Base-by-base conservation (phyloP, 768 basidiomycete species). In the Termitomyces sp. region DNA sequence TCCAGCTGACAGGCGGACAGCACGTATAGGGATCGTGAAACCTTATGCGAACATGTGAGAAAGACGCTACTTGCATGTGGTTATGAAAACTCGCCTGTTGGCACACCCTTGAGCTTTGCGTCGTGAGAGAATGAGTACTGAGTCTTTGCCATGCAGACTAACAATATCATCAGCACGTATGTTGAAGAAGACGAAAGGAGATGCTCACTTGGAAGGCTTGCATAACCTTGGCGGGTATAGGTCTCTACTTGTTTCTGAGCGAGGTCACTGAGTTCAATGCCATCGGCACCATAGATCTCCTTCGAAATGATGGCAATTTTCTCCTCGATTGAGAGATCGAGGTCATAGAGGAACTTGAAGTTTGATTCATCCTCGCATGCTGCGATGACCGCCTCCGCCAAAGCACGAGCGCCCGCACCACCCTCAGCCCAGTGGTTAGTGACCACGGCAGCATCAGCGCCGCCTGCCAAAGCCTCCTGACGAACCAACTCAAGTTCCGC, bases 361-460 rank as follows among this genome's bases (percentile, higher is more conserved):
- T 79, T 68, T 0, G 92, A 91, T 54, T 83, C 76, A 56, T 82
- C 84, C 66, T 94, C 87, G 72, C 95, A 98, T 25, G 88, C 85
- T 16, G 80, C 75, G 63, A 99, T 79, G 61, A 98, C 86, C n/a
- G 95, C 92, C 65, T 98, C 86, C 15, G 96, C 96, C 57, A 99
- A 84, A 27, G 84, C 85, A 54, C 85, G 80, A 43, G 96, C 96
- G 51, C 97, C 96, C 38, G 83, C 83, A 43, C 96, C 96, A 63
- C 96, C 97, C 63, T 93, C 79, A 18, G 95, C 96, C 96, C 97
- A 99, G 76, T 98, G 97, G 75, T 89, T 96, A 72, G 90, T 93
- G 58, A 97, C 87, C 3, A 98, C 86, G 33, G 96, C 96, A 50
- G 89, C 91, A 69, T 99, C 93, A 18, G 96, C 96, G 38, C 96